Conservation (phyloP, 805 yeast species). For the Yamadazyma sp. region DNA sequence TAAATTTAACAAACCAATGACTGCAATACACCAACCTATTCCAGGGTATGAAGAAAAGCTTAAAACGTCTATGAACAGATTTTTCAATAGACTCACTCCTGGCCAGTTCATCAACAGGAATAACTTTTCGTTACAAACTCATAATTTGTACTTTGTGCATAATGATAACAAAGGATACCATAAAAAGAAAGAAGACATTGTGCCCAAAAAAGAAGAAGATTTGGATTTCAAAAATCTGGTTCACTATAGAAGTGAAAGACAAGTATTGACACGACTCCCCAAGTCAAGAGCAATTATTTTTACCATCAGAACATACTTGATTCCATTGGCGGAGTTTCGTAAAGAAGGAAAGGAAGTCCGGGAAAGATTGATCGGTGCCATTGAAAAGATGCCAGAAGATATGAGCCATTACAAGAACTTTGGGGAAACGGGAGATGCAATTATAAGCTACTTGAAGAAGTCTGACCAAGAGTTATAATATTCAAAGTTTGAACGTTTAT, state of each 20-base stretch:
- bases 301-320: constrained; percentile 41
- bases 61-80: constrained; percentile 42
- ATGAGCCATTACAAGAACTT: constrained; percentile 62
- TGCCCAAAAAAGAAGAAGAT: constrained; percentile 26
- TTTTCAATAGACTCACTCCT: constrained; percentile 33
- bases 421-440: constrained; percentile 71
- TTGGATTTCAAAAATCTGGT: constrained; percentile 40
- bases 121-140: constrained; percentile 43
- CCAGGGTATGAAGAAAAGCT: constrained; percentile 43
- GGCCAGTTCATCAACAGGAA: constrained; percentile 41
- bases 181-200: constrained; percentile 19
- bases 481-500: not conserved
- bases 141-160: constrained; percentile 34
- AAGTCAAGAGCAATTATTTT: constrained; percentile 38
- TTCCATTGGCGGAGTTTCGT: constrained; percentile 34
- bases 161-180: constrained; percentile 42
- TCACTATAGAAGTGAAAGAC: constrained; percentile 45
- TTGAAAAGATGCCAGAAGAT: constrained; percentile 59
- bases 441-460: constrained; percentile 26
- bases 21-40: constrained; percentile 40
- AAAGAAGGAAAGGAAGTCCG: constrained; percentile 36
- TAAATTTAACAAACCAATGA: constrained; percentile 37
- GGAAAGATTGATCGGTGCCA: constrained; percentile 59
- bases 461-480: not conserved
- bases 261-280: constrained; percentile 39